Conservation (phyloP, 2,329 filamentous ascomycete genomes). For the Botryotinia narcissicola region DNA sequence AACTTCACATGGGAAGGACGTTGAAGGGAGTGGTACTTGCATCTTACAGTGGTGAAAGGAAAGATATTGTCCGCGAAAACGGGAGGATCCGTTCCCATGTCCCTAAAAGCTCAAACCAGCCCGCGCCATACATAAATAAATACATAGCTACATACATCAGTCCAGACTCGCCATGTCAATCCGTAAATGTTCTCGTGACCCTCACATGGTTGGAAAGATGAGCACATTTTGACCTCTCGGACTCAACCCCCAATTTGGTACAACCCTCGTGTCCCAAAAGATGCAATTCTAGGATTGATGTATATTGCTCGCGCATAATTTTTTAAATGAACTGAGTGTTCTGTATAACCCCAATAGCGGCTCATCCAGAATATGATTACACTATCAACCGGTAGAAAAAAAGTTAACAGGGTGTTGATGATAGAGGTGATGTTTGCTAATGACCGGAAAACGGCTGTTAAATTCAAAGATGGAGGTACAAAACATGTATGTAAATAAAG, state of each 20-base stretch:
- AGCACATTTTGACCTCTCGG: conserved; percentile 19
- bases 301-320: conserved; percentile 21
- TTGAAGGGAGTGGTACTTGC: conserved; percentile 19
- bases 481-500: conserved; percentile 12
- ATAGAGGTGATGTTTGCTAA: conserved; percentile 17
- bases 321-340: conserved; percentile 25
- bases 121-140: conserved; percentile 8
- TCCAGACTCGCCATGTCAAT: conserved; percentile 21
- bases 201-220: conserved; percentile 28
- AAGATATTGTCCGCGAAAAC: conserved; percentile 26
- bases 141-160: conserved; percentile 7
- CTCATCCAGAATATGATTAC: conserved; percentile 26
- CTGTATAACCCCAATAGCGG: conserved; percentile 30
- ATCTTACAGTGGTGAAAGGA: background rate
- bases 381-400: conserved; percentile 11
- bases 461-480: conserved; percentile 15
- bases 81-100: conserved; percentile 31
- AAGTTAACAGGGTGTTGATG: conserved; percentile 7
- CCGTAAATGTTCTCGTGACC: conserved; percentile 32
- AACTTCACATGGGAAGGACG: conserved; percentile 17
- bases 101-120: conserved; percentile 12
- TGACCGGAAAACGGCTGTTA: conserved; percentile 21
- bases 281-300: conserved; percentile 30
- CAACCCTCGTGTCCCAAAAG: conserved; percentile 34
- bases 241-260: conserved; percentile 27